A percentile compares a stretch with the other conserved stretches of the same genome.
Evolutionary conservation across 2,329 filamentous ascomycete genomes (phyloP).

Genomic region (Venturia carpophila): DNA sequence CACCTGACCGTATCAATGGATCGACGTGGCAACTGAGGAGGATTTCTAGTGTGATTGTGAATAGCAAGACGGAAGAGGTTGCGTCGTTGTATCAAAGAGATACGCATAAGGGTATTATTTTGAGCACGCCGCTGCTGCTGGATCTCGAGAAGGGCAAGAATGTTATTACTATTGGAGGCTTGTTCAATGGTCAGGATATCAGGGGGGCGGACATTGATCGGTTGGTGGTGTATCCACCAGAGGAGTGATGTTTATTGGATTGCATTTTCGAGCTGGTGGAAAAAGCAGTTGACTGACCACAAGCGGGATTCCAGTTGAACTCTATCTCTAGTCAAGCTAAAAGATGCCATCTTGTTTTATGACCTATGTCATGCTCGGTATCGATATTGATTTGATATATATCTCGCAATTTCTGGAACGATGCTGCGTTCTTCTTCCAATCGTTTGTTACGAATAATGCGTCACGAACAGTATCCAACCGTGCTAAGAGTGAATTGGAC

Average conservation of each 20-base stretch:
- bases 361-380: too few relatives aligned
- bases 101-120: conserved; percentile 52
- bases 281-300: too few relatives aligned
- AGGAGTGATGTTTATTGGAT: conserved; percentile 28
- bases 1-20: conserved; percentile 52
- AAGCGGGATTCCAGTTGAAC: too few relatives aligned
- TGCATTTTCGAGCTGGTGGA: too few relatives aligned
- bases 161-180: conserved; percentile 50
- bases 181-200: conserved; percentile 48
- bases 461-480: too few relatives aligned
- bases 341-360: too few relatives aligned
- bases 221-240: conserved; percentile 53
- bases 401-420: too few relatives aligned
- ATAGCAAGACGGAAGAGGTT: conserved; percentile 42
- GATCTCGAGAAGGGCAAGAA: conserved; percentile 47
- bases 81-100: conserved; percentile 48
- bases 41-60: conserved; percentile 53
- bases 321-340: too few relatives aligned
- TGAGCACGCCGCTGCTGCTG: conserved; percentile 50
- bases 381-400: too few relatives aligned
- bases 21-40: conserved; percentile 53
- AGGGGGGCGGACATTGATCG: conserved; percentile 53
- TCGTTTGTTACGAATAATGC: too few relatives aligned
- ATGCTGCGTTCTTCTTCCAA: too few relatives aligned
- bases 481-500: too few relatives aligned